A percentile compares a stretch with the other conserved stretches of the same genome.
Evolutionary conservation across 208 protist genomes (phyloP).

Genomic region (Wallacemonas collosoma): DNA sequence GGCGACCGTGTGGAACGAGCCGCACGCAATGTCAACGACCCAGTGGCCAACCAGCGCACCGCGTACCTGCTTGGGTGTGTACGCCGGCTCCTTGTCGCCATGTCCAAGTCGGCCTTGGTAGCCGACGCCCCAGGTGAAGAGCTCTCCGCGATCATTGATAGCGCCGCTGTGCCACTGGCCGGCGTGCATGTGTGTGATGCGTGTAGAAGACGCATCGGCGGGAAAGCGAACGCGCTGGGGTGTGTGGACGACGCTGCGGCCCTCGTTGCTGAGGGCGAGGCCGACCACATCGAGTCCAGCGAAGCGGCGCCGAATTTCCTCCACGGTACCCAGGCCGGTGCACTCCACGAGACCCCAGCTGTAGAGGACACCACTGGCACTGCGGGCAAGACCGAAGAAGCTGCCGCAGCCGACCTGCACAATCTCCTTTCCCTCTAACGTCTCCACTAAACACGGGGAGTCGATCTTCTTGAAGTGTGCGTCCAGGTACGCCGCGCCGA

Average conservation of each 20-base stretch:
- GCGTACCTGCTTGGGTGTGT: constrained; percentile 65
- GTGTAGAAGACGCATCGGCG: constrained; percentile 17
- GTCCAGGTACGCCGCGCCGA: constrained; percentile 65
- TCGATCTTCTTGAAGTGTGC: constrained; percentile 66
- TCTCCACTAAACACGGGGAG: constrained; percentile 59
- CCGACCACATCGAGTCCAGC: constrained; percentile 35
- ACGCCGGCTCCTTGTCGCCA: constrained; percentile 61
- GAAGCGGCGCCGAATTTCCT: constrained; percentile 55
- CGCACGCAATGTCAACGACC: constrained; percentile 79
- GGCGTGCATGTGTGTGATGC: constrained; percentile 70
- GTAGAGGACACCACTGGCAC: constrained; percentile 67
- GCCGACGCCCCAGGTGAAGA: constrained; percentile 91
- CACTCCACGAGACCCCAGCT: constrained; percentile 89
- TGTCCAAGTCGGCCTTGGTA: constrained; percentile 85
- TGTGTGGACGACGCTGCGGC: constrained; percentile 70
- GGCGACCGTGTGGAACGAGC: constrained; percentile 85
- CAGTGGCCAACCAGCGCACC: constrained; percentile 58
- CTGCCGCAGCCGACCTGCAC: constrained; percentile 83
- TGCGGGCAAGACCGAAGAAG: constrained; percentile 83
- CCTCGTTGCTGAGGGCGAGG: constrained; percentile 81
- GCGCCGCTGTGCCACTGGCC: constrained; percentile 89
- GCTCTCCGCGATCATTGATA: constrained; percentile 72
- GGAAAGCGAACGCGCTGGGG: constrained; percentile 69
- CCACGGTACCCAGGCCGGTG: constrained; percentile 62
- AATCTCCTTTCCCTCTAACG: constrained; percentile 68